These are phyloP conservation scores for Xerocomellus dryophilus DNA, from an alignment of 768 basidiomycete genomes.

Conservation along the genomic window DNA sequence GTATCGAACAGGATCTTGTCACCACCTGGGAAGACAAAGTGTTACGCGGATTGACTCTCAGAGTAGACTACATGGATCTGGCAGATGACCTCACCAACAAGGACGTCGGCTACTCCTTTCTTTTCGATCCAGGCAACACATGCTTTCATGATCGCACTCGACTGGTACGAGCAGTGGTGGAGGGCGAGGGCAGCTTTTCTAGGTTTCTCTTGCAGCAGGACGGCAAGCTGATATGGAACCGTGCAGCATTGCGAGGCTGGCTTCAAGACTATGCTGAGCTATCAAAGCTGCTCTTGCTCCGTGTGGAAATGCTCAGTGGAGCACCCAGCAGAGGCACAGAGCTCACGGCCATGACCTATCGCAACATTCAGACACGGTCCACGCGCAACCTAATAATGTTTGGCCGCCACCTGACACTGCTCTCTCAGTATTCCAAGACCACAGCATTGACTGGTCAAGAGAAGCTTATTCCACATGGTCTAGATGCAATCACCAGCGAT, in stretches of 20 bases:
- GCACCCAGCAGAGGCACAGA: conserved; percentile 15
- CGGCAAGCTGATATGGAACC: not conserved
- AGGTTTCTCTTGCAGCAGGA: not conserved
- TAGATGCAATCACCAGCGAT: not conserved
- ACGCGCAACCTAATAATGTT: not conserved
- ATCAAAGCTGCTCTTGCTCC: not conserved
- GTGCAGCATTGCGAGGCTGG: not conserved
- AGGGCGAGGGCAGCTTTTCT: not conserved
- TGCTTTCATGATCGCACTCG: not conserved
- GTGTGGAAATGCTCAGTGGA: conserved; percentile 9
- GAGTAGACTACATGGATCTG: conserved; percentile 8
- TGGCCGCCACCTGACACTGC: not conserved
- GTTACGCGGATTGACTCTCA: conserved; percentile 3
- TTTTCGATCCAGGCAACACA: not conserved
- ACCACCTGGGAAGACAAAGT: conserved; percentile 13
- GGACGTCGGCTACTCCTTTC: not conserved
- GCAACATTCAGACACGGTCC: not conserved
- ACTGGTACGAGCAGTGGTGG: rapidly evolving
- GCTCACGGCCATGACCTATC: not conserved
- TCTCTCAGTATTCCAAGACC: not conserved
- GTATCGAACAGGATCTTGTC: not conserved
- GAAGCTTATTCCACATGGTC: not conserved
- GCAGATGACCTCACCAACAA: conserved; percentile 20
- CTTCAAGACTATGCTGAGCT: conserved; percentile 12
- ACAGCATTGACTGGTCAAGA: not conserved